These are phyloP conservation scores for Arabis alpina DNA, from an alignment of 345 rosid species.

Conservation along the genomic window DNA sequence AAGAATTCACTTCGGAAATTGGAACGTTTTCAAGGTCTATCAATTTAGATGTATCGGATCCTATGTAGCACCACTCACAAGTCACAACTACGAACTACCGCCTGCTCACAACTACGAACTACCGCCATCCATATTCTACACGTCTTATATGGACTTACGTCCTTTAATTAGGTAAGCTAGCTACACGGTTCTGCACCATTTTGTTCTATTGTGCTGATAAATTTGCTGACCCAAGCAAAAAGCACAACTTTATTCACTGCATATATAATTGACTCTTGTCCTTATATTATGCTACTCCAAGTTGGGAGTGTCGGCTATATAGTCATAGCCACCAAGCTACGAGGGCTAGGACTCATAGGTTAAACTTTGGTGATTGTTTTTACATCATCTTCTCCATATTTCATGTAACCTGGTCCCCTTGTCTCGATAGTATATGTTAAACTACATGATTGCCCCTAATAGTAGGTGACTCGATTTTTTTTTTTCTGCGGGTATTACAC, in stretches of 20 bases:
- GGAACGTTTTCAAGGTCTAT: no score
- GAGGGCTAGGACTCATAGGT: neutral
- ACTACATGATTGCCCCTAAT: constrained; percentile 10
- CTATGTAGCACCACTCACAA: no score
- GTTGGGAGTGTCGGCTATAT: constrained; percentile 35
- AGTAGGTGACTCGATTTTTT: constrained; percentile 24
- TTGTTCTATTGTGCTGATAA: neutral
- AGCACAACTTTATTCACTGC: neutral
- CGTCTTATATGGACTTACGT: no score
- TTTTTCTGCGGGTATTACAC: constrained; percentile 22
- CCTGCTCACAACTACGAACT: no score
- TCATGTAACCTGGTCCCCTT: constrained; percentile 38
- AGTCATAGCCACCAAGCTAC: constrained; percentile 24
- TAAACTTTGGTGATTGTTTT: constrained; percentile 20
- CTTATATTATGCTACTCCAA: constrained; percentile 9
- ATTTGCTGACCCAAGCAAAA: neutral
- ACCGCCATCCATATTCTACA: no score
- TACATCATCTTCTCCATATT: constrained; percentile 31
- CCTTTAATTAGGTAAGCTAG: no score
- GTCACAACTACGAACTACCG: no score
- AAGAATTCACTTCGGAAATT: no score
- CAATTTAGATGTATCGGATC: no score
- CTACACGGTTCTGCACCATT: neutral
- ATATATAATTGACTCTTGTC: constrained; percentile 6
- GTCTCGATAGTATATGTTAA: constrained; percentile 17